Conservation (phyloP, 1,139 yeast genomes). For the Blastobotrys petasosporus region DNA sequence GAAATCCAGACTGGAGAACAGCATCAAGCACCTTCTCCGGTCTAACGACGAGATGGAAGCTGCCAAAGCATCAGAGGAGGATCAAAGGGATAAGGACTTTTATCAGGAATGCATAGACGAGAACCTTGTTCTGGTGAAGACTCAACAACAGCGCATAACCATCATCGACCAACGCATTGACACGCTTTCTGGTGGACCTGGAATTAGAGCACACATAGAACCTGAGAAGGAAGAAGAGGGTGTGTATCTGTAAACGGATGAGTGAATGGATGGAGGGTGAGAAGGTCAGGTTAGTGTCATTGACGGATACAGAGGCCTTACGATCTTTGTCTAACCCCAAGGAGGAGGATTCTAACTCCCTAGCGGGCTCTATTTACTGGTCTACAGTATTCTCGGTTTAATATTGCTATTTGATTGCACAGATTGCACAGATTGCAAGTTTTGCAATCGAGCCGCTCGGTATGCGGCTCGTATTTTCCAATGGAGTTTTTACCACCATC, state of each 20-base stretch:
- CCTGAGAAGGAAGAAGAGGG: neutral
- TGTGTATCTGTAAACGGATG: constrained; percentile 1
- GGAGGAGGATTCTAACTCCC: too few species aligned
- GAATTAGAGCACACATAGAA: neutral
- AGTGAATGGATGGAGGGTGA: too few species aligned
- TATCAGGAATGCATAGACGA: constrained; percentile 23
- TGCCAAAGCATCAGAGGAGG: constrained; percentile 15
- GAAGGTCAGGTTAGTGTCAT: too few species aligned
- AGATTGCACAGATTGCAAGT: too few species aligned
- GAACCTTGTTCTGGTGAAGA: constrained; percentile 21
- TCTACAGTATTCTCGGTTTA: too few species aligned
- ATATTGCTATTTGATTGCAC: too few species aligned
- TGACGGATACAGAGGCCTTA: too few species aligned
- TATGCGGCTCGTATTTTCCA: too few species aligned
- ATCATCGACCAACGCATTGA: constrained; percentile 1
- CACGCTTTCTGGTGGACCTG: constrained; percentile 1
- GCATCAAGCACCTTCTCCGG: constrained; percentile 25
- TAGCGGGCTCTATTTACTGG: too few species aligned
- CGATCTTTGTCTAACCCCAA: too few species aligned
- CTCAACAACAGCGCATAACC: constrained; percentile 20
- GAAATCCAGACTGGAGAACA: constrained; percentile 26
- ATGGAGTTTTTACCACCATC: too few species aligned
- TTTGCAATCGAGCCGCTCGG: too few species aligned
- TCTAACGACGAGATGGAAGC: constrained; percentile 26
- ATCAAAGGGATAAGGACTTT: constrained; percentile 14